Evolutionary conservation across 2,329 filamentous ascomycete species (phyloP).

Genomic region (Aureobasidium subglaciale): DNA sequence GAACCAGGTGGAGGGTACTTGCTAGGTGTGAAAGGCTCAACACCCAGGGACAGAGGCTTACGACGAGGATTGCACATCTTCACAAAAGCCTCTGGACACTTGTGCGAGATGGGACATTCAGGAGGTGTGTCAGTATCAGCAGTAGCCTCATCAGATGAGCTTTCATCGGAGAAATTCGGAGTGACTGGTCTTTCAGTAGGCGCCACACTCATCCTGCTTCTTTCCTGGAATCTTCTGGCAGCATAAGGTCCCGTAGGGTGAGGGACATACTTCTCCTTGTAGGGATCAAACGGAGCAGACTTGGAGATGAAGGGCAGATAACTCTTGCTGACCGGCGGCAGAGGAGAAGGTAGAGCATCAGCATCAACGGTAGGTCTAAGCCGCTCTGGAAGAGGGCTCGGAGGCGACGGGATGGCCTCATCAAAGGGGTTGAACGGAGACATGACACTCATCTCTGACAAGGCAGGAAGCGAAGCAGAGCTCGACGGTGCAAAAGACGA

Average conservation of each 20-base stretch:
- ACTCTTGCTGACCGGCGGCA: neutral
- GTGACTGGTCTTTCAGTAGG: neutral
- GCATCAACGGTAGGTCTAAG: neutral
- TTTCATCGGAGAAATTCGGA: neutral
- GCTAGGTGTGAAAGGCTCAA: neutral
- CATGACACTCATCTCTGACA: neutral
- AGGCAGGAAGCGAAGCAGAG: neutral
- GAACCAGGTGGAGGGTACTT: neutral
- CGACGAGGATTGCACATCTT: too few species aligned
- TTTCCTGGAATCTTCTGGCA: neutral
- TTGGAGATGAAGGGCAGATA: neutral
- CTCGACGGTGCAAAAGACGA: neutral
- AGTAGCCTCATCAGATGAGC: neutral
- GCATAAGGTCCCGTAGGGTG: neutral
- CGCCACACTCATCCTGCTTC: neutral
- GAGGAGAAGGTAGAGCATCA: neutral
- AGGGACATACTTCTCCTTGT: neutral
- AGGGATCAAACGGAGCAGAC: neutral
- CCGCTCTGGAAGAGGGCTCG: neutral
- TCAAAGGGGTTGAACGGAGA: slow-evolving; percentile 1
- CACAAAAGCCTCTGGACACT: too few species aligned
- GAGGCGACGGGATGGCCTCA: neutral
- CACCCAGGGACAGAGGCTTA: neutral
- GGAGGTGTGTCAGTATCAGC: neutral
- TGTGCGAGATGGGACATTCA: too few species aligned